Evolutionary conservation across 768 basidiomycete genomes (phyloP), one percentile per base, ranked within the genome.

Genomic region (Hysterangium stoloniferum): DNA sequence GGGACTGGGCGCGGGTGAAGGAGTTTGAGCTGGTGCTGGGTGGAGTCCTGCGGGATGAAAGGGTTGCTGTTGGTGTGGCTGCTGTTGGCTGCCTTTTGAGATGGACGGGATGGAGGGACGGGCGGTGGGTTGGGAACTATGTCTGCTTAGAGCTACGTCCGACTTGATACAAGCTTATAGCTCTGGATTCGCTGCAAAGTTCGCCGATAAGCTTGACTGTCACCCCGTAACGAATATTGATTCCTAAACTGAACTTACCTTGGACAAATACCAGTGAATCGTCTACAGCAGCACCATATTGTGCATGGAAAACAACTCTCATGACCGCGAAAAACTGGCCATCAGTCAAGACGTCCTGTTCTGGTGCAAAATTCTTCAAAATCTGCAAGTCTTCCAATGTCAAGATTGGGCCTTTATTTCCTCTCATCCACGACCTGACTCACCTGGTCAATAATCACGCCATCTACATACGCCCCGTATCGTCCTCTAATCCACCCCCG

Each of bases 321-420:
- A 87, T 66, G 0, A 75, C 80, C 6, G 86, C 86, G 58, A 89
- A 89, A 61, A 89, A 86, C 57, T 90, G 82, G 13, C 82, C 81
- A 1, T 81, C 80, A 8, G 72, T 71, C 29, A 90, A 68, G 2
- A 68, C 65, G 56, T 85, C 82, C 6, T 68, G 66, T 48, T 66
- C 70, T 2, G 84, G 80, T 32, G 71, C 70, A 59, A 88, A 87
- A 1, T 83, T 62, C 38, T 70, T 76, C 44, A 90, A 67, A 52
- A 87, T 81, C 85, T 88, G 57, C 25, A 51, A 35, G 28, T 11
- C 20, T 17, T 8, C 24, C 49, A 45, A 31, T 4, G 12, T 25
- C 24, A 41, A 24, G 33, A 13, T 68, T 76, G 44, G 9, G 27
- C n/a, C 24, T 15, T n/a, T n/a, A n/a, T n/a, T n/a, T n/a, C n/a